A percentile compares a stretch with the other conserved stretches of the same genome.
Conservation (phyloP, 2,329 filamentous ascomycete species). For the Hypoxylon sp. region DNA sequence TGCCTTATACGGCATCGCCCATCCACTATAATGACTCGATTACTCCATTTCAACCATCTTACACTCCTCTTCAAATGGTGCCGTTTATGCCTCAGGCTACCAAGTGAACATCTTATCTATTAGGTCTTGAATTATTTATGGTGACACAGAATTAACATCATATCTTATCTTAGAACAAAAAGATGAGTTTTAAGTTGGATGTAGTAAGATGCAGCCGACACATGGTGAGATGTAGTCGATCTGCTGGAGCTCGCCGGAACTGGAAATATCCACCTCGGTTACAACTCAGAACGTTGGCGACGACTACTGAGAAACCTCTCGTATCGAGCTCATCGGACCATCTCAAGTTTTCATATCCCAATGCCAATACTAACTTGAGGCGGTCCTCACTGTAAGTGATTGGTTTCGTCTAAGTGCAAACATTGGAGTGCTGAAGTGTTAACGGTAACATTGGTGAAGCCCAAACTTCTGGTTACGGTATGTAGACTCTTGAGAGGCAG, state of each 20-base stretch:
- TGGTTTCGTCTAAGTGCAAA: not conserved
- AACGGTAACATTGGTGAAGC: conserved; percentile 50
- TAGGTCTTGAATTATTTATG: not conserved
- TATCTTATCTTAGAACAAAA: conserved; percentile 1
- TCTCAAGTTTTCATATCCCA: conserved; percentile 36
- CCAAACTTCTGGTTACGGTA: conserved; percentile 60
- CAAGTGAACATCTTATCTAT: not conserved
- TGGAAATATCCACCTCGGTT: conserved; percentile 18
- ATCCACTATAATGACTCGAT: conserved; percentile 21
- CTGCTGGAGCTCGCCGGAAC: conserved; percentile 11
- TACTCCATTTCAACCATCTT: conserved; percentile 15
- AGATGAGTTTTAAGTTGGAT: conserved; percentile 33
- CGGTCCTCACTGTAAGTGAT: conserved; percentile 46
- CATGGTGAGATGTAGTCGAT: conserved; percentile 35
- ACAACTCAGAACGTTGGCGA: conserved; percentile 34
- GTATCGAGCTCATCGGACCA: conserved; percentile 37
- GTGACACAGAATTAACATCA: not conserved
- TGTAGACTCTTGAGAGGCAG: conserved; percentile 12
- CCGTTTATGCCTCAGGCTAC: not conserved
- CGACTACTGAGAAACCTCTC: conserved; percentile 31
- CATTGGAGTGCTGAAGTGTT: conserved; percentile 3
- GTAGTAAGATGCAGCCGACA: conserved; percentile 23
- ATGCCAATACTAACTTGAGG: conserved; percentile 29
- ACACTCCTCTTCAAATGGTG: conserved; percentile 4
- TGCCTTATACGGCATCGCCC: not conserved